A percentile compares a stretch with the other conserved stretches of the same genome.
These are phyloP conservation scores for Phylloporus scabripes DNA, from an alignment of 768 basidiomycete species.

Conservation along the genomic window DNA sequence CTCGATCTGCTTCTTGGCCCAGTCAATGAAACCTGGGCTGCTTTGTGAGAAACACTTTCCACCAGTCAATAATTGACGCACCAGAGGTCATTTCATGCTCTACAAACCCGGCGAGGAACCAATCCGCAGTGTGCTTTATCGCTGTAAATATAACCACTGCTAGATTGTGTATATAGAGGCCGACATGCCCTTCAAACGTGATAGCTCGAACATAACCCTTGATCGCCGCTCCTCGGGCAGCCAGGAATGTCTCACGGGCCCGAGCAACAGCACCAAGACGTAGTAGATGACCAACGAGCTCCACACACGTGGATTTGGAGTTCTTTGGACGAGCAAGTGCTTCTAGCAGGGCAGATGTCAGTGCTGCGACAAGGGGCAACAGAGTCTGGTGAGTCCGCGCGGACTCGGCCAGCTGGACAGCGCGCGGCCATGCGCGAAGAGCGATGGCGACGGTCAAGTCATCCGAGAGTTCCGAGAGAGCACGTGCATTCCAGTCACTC, in stretches of 20 bases:
- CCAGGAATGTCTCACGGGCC: constrained; percentile 79
- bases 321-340: constrained; percentile 72
- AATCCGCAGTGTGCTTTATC: constrained; percentile 96
- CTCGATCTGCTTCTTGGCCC: constrained; percentile 86
- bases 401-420: constrained; percentile 78
- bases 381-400: constrained; percentile 68
- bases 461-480: constrained; percentile 88
- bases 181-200: constrained; percentile 83
- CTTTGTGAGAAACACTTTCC: neutral
- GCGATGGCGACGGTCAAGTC: constrained; percentile 89
- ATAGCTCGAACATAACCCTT: constrained; percentile 78
- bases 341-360: constrained; percentile 65
- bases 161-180: constrained; percentile 80
- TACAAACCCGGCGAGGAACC: constrained; percentile 94
- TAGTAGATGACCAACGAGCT: constrained; percentile 64
- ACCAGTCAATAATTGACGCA: constrained; percentile 35
- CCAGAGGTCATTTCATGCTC: constrained; percentile 93
- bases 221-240: constrained; percentile 71
- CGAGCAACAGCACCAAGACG: constrained; percentile 72
- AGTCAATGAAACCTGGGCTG: constrained; percentile 79
- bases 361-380: constrained; percentile 55
- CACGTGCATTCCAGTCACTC: constrained; percentile 76
- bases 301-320: constrained; percentile 69
- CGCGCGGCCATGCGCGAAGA: constrained; percentile 81
- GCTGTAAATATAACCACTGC: constrained; percentile 88